Percentiles rank a stretch among this genome's conserved stretches.
Evolutionary conservation across 2,329 filamentous ascomycete species (phyloP).

Genomic region (Thermothelomyces thermophilus): DNA sequence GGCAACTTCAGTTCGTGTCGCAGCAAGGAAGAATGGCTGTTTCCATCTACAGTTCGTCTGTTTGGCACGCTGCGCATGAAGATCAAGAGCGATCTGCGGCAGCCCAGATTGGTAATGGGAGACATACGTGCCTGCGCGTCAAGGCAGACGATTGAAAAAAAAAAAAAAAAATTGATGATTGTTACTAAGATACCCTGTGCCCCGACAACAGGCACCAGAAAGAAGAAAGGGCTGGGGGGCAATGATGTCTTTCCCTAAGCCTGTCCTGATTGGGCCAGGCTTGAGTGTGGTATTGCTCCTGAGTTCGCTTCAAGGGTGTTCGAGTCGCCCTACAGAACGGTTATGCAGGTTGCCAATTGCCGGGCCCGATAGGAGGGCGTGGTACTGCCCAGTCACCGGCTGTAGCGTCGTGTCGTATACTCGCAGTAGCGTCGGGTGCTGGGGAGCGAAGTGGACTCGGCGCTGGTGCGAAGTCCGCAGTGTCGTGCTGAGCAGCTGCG

Average conservation of each 20-base stretch:
- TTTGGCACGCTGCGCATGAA: neutral
- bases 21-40: too few species aligned
- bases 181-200: too few species aligned
- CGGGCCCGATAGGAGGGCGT: constrained; percentile 15
- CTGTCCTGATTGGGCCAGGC: neutral
- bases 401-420: neutral
- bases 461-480: too few species aligned
- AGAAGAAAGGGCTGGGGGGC: neutral
- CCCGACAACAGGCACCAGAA: too few species aligned
- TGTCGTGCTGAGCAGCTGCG: neutral
- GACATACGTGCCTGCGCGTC: neutral
- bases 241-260: too few species aligned
- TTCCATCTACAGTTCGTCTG: too few species aligned
- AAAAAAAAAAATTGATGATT: neutral
- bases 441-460: neutral
- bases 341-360: constrained; percentile 22
- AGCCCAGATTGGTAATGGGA: neutral
- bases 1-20: too few species aligned
- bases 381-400: too few species aligned
- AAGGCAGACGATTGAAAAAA: neutral
- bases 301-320: constrained; percentile 16
- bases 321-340: constrained; percentile 16
- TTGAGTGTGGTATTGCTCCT: constrained; percentile 23
- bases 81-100: constrained; percentile 7
- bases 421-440: neutral